Base-by-base conservation (phyloP, 2,329 filamentous ascomycete species). In the Samsoniella hepiali region DNA sequence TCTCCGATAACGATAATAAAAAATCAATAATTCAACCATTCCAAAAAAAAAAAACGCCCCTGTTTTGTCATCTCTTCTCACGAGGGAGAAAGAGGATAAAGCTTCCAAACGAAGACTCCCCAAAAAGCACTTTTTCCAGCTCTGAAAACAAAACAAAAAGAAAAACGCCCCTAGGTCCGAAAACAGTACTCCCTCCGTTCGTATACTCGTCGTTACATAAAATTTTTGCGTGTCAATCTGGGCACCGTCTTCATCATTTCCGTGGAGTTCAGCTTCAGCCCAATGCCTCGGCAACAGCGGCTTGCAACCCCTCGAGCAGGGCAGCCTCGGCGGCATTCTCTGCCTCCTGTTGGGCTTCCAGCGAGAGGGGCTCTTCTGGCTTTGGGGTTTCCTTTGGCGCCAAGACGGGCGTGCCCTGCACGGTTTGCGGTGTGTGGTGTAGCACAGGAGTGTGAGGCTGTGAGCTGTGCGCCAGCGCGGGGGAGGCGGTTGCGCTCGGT, bases 251-350 rank as follows among this genome's bases (percentile, higher is more conserved):
- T 22, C 22, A 22, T 22, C 22, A 22, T 22, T 22, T 34, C 32
- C 6, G 22, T 9, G 6, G 44, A 22, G 9, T 17, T 17, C 17
- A 8, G 11, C 8, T 50, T 50, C 34, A 63, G 49, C 65, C 62
- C 27, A 69, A 42, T 7, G 65, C 68, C 44, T 69, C 68, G 58
- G 74, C 74, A 47, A 76, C 71, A 8, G 70, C 74, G 9, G 72
- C 74, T 58, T 76, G 74, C 1, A 76, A 69, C 5, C 74, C 73
- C 62, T 76, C 72, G 7, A 76, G 62, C 17, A 76, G 66, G 29
- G 74, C 73, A 27, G 70, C 74, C 60, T 76, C 74, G 15, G 72
- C 72, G 29, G 70, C 74, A 44, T 75, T 73, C 61, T 75, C 74
- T 59, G 76, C 67, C 34, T 69, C 66, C 22, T 69, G 65, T 29